Percentiles rank a stretch among this genome's conserved stretches.
These are phyloP conservation scores for button mushroom (Agaricus bisporus) DNA, from an alignment of 768 basidiomycete genomes.

Conservation along the genomic window DNA sequence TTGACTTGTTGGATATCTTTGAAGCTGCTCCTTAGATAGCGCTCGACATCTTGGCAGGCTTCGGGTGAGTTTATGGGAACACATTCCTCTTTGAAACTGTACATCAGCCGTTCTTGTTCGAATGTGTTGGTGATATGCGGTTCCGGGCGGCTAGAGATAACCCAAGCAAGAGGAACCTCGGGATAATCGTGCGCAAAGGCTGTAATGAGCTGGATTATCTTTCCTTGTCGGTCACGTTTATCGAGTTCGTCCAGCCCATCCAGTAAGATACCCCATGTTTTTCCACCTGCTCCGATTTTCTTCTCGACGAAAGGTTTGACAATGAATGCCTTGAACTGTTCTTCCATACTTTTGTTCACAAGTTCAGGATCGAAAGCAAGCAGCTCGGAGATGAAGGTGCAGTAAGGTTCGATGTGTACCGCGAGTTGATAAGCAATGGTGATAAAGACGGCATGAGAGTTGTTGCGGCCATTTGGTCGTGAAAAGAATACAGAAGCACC, in stretches of 20 bases:
- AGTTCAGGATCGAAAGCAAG: neutral
- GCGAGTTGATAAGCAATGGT: constrained; percentile 5
- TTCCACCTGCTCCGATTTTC: neutral
- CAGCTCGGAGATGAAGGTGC: neutral
- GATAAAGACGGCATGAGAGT: neutral
- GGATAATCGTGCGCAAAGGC: neutral
- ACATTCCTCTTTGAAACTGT: neutral
- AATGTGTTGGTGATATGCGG: neutral
- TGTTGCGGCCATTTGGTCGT: neutral
- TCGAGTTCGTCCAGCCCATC: constrained; percentile 1
- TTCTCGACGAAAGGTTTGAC: neutral
- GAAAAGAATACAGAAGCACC: constrained; percentile 8
- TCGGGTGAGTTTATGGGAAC: neutral
- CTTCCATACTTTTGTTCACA: neutral
- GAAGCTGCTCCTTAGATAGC: neutral
- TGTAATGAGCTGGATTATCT: neutral
- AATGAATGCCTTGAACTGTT: neutral
- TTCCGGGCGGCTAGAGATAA: neutral
- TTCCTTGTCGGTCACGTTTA: neutral
- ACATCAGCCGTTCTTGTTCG: neutral
- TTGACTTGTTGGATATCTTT: neutral
- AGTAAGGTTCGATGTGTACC: neutral
- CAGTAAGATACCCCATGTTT: neutral
- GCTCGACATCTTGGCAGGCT: neutral
- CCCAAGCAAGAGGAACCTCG: neutral